Evolutionary conservation across 2,329 filamentous ascomycete genomes (phyloP).

Genomic region (Diaporthe nobilis): DNA sequence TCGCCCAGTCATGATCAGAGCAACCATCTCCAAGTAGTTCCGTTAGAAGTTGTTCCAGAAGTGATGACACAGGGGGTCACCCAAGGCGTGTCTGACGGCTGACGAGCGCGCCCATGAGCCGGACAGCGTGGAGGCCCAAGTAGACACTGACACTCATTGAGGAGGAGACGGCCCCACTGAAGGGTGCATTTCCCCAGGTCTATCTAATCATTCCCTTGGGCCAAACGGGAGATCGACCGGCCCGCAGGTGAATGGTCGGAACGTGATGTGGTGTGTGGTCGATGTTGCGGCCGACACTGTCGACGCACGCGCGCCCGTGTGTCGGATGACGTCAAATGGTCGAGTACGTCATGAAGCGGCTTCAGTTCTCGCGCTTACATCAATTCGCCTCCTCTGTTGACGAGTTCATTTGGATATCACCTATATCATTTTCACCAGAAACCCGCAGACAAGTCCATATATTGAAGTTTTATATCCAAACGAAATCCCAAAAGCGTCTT

Average conservation of each 20-base stretch:
- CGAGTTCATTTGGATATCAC: too few relatives aligned
- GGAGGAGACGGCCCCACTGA: background rate
- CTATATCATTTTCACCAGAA: background rate
- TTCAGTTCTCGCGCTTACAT: conserved; percentile 12
- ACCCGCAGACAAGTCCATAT: background rate
- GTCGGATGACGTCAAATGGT: conserved; percentile 39
- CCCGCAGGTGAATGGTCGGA: conserved; percentile 2
- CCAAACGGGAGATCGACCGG: conserved; percentile 31
- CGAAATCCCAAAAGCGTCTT: background rate
- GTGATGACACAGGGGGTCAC: too few relatives aligned
- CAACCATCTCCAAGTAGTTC: background rate
- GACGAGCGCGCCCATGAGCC: background rate
- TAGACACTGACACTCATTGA: background rate
- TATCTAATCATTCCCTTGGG: background rate
- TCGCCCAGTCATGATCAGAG: background rate
- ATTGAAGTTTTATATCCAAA: too few relatives aligned
- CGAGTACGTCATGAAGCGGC: conserved; percentile 40
- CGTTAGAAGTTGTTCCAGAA: too few relatives aligned
- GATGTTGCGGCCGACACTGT: background rate
- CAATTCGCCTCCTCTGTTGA: background rate
- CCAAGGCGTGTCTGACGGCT: background rate
- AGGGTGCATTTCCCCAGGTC: background rate
- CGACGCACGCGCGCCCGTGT: background rate
- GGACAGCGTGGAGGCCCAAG: too few relatives aligned
- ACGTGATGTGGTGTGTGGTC: background rate